These are phyloP conservation scores for Leptographium lundbergii DNA, from an alignment of 2,329 filamentous ascomycete species.

Conservation along the genomic window DNA sequence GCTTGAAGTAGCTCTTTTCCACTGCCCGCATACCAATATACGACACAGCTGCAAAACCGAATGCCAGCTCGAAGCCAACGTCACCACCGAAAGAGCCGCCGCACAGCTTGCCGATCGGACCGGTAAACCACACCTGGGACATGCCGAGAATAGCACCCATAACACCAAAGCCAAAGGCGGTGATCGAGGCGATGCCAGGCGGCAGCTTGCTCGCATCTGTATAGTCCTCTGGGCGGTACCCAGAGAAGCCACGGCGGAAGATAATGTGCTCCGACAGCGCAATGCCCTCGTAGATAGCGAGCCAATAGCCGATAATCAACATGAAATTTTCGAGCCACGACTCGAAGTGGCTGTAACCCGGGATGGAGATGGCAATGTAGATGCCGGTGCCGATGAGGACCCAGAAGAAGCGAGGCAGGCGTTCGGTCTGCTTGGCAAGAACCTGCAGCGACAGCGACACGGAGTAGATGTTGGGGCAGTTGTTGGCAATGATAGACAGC, in stretches of 20 bases:
- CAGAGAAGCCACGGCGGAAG: conserved; percentile 31
- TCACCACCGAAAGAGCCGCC: conserved; percentile 30
- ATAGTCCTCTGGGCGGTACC: conserved; percentile 29
- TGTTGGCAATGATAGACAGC: conserved; percentile 32
- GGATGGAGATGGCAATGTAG: conserved; percentile 45
- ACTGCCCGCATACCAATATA: conserved; percentile 38
- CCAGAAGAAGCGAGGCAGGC: conserved; percentile 45
- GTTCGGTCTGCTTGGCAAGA: conserved; percentile 33
- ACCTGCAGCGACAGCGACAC: conserved; percentile 35
- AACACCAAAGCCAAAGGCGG: conserved; percentile 18
- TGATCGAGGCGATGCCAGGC: conserved; percentile 22
- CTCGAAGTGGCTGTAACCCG: conserved; percentile 20
- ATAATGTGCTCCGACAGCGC: conserved; percentile 23
- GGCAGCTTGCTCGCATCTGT: conserved; percentile 30
- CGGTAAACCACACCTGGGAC: conserved; percentile 48
- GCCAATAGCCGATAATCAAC: conserved; percentile 26
- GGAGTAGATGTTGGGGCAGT: conserved; percentile 26
- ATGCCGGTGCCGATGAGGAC: conserved; percentile 44
- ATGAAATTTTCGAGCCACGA: conserved; percentile 26
- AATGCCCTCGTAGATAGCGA: conserved; percentile 32
- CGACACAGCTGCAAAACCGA: conserved; percentile 25
- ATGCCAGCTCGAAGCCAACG: conserved; percentile 53
- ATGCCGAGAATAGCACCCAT: conserved; percentile 44
- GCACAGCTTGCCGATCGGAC: conserved; percentile 44
- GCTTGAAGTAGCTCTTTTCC: conserved; percentile 27